Evolutionary conservation across 2,329 filamentous ascomycete species (phyloP), one percentile per base, ranked within the genome.

Genomic region (Neonectria ditissima): DNA sequence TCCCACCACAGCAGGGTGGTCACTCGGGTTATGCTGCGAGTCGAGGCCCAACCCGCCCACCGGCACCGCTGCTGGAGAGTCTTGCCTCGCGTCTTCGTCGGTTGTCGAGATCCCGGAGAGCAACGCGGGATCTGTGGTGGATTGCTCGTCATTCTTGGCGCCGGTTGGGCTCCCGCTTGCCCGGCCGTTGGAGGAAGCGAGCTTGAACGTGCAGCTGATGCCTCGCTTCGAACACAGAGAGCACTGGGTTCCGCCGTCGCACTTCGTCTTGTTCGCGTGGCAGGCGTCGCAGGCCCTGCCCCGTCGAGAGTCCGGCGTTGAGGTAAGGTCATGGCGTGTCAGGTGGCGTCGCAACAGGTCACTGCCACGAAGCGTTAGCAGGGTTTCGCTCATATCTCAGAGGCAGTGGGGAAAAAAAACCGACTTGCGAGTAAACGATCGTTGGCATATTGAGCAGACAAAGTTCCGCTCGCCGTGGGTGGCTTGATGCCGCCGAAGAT

Each of bases 191-290:
- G 69, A 63, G 0, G 63, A 60, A 1, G 62, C 64, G 5, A 76
- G 72, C 14, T 74, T 71, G 43, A 80, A 83, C 0, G 75, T 78
- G 62, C 81, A 83, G 16, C 66, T 65, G 18, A 81, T 75, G 2
- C 75, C 75, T 59, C 78, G 75, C 65, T 80, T 82, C 5, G 67
- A 65, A 48, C 81, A 83, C 2, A 79, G 76, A 1, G 77, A 75
- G 47, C 81, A 83, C 24, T 73, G 75, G 2, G 69, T 59, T 13
- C 79, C 78, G 2, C 81, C 81, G 60, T 81, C 77, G 53, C 81
- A 83, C 62, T 80, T 82, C 2, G 78, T 81, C 70, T 83, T 83
- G 62, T 79, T 81, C n/a, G 77, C 71, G 51, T 81, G 81, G 28
- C 81, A 83, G 7, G 78, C 74, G 65, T 81, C 75, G 52, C 82